These are phyloP conservation scores for Ogataea nitratoaversa DNA, from an alignment of 805 yeast species.

Conservation along the genomic window DNA sequence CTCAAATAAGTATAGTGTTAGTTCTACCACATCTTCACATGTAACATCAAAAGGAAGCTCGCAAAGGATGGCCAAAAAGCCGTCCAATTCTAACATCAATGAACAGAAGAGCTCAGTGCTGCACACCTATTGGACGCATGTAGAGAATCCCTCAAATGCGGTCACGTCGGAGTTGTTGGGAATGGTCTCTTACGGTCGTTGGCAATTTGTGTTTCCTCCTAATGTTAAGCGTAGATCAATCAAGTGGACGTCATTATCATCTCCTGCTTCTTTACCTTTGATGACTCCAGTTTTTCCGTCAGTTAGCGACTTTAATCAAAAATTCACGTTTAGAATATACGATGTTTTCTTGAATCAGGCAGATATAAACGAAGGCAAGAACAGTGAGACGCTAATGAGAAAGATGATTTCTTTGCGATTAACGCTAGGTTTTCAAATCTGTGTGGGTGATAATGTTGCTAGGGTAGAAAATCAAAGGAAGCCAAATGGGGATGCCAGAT, in stretches of 20 bases:
- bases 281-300: conserved; percentile 77
- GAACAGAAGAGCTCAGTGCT: conserved; percentile 13
- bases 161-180: conserved; percentile 50
- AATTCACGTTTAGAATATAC: conserved; percentile 80
- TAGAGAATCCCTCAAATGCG: conserved; percentile 75
- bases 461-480: conserved; percentile 59
- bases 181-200: conserved; percentile 68
- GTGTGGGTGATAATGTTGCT: conserved; percentile 65
- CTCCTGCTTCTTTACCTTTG: conserved; percentile 91
- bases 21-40: not conserved
- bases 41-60: not conserved
- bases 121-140: conserved; percentile 53
- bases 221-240: conserved; percentile 61
- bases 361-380: conserved; percentile 48
- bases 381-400: conserved; percentile 61
- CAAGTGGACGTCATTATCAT: conserved; percentile 89
- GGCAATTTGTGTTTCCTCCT: conserved; percentile 88
- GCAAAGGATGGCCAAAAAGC: conserved; percentile 6
- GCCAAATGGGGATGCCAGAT: conserved; percentile 50
- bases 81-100: conserved; percentile 1
- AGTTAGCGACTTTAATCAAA: conserved; percentile 58
- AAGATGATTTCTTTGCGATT: conserved; percentile 85
- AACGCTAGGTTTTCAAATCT: conserved; percentile 85
- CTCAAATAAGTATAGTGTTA: not conserved
- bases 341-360: conserved; percentile 63